These are phyloP conservation scores for Balakata baccata DNA, from an alignment of 345 rosid genomes.

Conservation along the genomic window DNA sequence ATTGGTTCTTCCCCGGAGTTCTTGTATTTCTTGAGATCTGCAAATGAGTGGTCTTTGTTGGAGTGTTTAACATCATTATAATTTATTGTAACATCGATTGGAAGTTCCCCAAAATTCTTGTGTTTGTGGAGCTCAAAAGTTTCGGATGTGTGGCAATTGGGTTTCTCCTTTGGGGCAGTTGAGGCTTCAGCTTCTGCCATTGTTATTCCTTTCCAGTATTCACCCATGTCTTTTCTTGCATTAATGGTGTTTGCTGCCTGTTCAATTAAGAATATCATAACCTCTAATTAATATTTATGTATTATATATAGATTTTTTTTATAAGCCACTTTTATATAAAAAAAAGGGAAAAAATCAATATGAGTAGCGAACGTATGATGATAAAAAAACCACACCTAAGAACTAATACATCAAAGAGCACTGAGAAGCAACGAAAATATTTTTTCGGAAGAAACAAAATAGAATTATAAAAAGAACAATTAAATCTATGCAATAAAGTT, in stretches of 20 bases:
- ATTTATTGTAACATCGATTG: neutral
- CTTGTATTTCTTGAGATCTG: neutral
- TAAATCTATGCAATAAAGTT: too few relatives aligned
- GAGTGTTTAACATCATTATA: neutral
- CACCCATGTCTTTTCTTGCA: conserved; percentile 34
- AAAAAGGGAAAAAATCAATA: too few relatives aligned
- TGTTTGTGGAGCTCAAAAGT: neutral
- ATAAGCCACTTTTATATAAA: too few relatives aligned
- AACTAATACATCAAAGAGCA: too few relatives aligned
- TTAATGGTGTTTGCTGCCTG: conserved; percentile 12
- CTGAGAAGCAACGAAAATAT: too few relatives aligned
- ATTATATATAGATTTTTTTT: too few relatives aligned
- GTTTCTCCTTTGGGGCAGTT: neutral
- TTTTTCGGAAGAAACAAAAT: too few relatives aligned
- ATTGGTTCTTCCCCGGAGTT: neutral
- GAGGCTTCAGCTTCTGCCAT: conserved; percentile 17
- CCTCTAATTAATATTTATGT: neutral
- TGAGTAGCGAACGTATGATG: too few relatives aligned
- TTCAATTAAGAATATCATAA: neutral
- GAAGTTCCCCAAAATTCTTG: neutral
- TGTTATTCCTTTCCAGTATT: conserved; percentile 27
- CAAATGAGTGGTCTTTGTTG: neutral
- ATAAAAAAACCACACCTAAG: too few relatives aligned
- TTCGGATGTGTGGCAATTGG: conserved; percentile 7
- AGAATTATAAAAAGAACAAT: too few relatives aligned